Evolutionary conservation across 345 rosid genomes (phyloP), one percentile per base, ranked within the genome.

Genomic region (Salix arbutifolia): DNA sequence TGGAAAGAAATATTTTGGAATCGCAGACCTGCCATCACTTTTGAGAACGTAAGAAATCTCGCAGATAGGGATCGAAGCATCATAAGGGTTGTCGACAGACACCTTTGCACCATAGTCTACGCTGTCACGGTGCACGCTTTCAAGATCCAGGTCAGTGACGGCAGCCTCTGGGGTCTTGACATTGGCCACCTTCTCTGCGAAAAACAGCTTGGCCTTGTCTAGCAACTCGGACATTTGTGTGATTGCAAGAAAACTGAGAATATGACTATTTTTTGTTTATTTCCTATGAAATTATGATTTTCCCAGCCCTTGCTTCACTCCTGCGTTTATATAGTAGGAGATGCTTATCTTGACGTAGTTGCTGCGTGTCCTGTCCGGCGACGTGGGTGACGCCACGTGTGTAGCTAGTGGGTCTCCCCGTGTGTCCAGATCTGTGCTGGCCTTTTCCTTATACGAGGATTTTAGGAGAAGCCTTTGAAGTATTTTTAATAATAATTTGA

Each of bases 1-100:
- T 10, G 19, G 58, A 17, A 65, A 28, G n/a, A 37, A 2, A 28
- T 42, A 71, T 11, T 11, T 31, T 42, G 65, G 87, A 33, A 0
- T 6, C 30, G 78, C 44, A 12, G 44, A 40, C 98, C 92, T 91
- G 84, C 86, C 86, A 65, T 68, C 88, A 79, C 97, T 90, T 75
- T 91, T 93, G 91, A 96, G 86, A 35, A 80, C 61, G 84, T 83
- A 96, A 65, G 90, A 80, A 88, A 93, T 89, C 87, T 92, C 91
- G 72, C 97, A 91, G 71, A 96, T 89, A 72, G 99, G 99, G 64
- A 96, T 42, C 7, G 97, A 23, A 69, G 81, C 85, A 31, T 82
- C 31, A 40, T 96, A 93, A 37, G 99, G 99, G 70, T 93, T 96
- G 69, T 75, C 83, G 48, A 92, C 91, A 21, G 92, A 76, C 79